phyloP scores from a whole-genome alignment of 1,284 basidiomycete genomes.

The Pisolithus thermaeus region DNA sequence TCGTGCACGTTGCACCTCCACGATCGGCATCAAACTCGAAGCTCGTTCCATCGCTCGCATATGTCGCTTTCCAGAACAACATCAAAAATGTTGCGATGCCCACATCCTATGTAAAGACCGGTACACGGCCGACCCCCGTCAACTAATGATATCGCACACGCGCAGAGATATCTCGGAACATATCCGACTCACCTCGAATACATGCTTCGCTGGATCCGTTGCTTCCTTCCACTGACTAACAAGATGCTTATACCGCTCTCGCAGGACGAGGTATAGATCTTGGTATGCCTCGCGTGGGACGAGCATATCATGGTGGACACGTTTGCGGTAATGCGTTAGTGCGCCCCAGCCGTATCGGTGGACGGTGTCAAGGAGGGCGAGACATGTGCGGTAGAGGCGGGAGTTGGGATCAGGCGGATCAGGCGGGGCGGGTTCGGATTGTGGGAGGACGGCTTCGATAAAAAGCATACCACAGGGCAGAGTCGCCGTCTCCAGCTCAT shows the following conservation, averaged over 20 bases:
- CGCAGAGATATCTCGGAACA: neutral
- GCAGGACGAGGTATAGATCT: conserved; percentile 83
- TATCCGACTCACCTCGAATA: conserved; percentile 62
- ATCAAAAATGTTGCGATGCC: conserved; percentile 80
- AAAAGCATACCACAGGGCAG: conserved; percentile 26
- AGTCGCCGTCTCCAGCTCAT: conserved; percentile 2
- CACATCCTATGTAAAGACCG: conserved; percentile 17
- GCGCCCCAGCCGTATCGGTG: conserved; percentile 85
- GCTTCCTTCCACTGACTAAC: conserved; percentile 73
- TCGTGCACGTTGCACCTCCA: too few species aligned
- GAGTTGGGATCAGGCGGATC: conserved; percentile 40
- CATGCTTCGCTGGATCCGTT: conserved; percentile 82
- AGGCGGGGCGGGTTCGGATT: conserved; percentile 34
- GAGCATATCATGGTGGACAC: conserved; percentile 80
- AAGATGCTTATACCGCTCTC: conserved; percentile 75
- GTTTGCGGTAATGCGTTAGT: conserved; percentile 77
- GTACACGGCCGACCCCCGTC: too few species aligned
- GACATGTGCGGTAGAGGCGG: conserved; percentile 73
- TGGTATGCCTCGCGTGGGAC: conserved; percentile 79
- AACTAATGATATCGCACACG: neutral
- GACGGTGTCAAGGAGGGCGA: conserved; percentile 76
- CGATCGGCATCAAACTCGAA: neutral
- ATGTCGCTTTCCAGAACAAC: conserved; percentile 82
- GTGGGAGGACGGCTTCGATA: conserved; percentile 54
- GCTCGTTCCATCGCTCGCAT: conserved; percentile 7